phyloP scores from a whole-genome alignment of 2,329 filamentous ascomycete genomes.

The Xylaria sp. region DNA sequence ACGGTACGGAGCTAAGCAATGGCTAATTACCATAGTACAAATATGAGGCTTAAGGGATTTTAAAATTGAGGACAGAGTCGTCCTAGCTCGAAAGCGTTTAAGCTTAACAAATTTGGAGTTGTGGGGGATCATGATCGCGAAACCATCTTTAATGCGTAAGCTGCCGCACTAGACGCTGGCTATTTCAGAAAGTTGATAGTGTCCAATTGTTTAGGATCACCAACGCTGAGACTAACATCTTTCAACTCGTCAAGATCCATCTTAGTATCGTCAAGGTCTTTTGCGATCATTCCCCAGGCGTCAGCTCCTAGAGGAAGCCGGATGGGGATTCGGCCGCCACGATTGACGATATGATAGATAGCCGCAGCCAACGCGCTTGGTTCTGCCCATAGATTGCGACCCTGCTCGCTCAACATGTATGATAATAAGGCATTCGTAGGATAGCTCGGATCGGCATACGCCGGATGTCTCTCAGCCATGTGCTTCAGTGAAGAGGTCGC shows the following conservation, averaged over 20 bases:
- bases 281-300: conserved; percentile 51
- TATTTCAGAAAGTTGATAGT: conserved; percentile 15
- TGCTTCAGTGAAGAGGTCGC: conserved; percentile 45
- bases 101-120: background rate
- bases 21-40: background rate
- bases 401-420: conserved; percentile 46
- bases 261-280: conserved; percentile 48
- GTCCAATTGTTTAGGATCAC: conserved; percentile 5
- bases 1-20: background rate
- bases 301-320: conserved; percentile 56
- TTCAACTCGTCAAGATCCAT: conserved; percentile 52
- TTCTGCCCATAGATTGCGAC: conserved; percentile 49
- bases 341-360: conserved; percentile 52
- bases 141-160: background rate
- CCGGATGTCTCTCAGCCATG: conserved; percentile 54
- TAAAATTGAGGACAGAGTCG: background rate
- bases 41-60: background rate
- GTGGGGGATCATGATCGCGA: background rate
- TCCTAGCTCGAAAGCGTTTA: background rate
- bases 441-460: conserved; percentile 51
- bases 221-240: conserved; percentile 31
- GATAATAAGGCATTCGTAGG: conserved; percentile 45
- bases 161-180: background rate
- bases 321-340: conserved; percentile 53
- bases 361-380: conserved; percentile 52